These are phyloP conservation scores for Rhizomucor pusillus DNA, from an alignment of 371 early-diverging fungal genomes.

Conservation along the genomic window DNA sequence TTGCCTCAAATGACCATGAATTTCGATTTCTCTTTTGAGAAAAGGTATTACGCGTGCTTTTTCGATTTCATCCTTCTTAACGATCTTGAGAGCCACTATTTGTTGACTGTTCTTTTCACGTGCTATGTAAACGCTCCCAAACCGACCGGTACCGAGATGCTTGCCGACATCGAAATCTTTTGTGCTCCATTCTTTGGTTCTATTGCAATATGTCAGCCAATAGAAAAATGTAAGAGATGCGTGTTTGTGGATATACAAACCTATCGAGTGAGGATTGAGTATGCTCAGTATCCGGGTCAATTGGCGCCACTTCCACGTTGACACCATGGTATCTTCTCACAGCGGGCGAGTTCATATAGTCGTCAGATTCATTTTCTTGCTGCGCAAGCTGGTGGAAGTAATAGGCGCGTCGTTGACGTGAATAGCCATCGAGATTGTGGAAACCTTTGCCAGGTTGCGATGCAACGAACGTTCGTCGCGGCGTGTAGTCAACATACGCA, in stretches of 20 bases:
- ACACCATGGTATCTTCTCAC: constrained; percentile 37
- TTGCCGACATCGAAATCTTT: constrained; percentile 95
- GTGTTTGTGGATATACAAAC: too few species aligned
- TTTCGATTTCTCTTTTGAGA: constrained; percentile 90
- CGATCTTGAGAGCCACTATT: constrained; percentile 94
- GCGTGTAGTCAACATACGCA: constrained; percentile 44
- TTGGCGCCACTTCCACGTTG: constrained; percentile 11
- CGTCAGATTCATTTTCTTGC: constrained; percentile 1
- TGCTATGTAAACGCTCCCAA: constrained; percentile 96
- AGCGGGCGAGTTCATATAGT: constrained; percentile 42
- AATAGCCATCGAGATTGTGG: constrained; percentile 8
- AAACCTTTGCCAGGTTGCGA: constrained; percentile 8
- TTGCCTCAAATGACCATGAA: constrained; percentile 91
- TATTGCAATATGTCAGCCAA: constrained; percentile 5
- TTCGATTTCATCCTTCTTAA: constrained; percentile 83
- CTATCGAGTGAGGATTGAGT: not conserved
- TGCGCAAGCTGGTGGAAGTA: constrained; percentile 33
- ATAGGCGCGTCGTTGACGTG: constrained; percentile 24
- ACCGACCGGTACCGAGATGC: constrained; percentile 94
- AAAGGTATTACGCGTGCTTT: constrained; percentile 25
- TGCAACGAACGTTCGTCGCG: constrained; percentile 17
- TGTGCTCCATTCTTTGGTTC: constrained; percentile 65
- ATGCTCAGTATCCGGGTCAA: constrained; percentile 2
- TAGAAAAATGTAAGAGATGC: not conserved
- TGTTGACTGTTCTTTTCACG: constrained; percentile 82